Percentiles rank a stretch among this genome's conserved stretches.
These are phyloP conservation scores for Euphrasia confusa DNA, from an alignment of 257 asterid species.

Conservation along the genomic window DNA sequence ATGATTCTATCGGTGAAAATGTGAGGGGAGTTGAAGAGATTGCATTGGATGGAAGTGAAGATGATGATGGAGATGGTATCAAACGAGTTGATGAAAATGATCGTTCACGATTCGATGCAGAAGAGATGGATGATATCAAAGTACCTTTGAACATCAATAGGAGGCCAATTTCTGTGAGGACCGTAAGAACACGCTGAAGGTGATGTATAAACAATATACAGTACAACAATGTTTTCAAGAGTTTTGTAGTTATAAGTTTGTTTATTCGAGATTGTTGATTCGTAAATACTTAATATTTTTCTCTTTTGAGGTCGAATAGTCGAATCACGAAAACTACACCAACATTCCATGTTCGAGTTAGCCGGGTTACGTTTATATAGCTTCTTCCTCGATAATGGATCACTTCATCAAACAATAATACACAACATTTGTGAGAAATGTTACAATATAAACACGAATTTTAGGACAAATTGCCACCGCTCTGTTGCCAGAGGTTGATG, in stretches of 20 bases:
- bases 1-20: slow-evolving; percentile 22
- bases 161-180: slow-evolving; percentile 50
- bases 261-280: neutral
- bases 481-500: slow-evolving; percentile 66
- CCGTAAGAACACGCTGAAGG: slow-evolving; percentile 28
- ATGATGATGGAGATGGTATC: slow-evolving; percentile 30
- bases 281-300: too few species aligned
- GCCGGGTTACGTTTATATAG: too few species aligned
- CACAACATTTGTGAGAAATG: slow-evolving; percentile 2
- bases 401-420: neutral
- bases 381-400: too few species aligned
- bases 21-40: slow-evolving; percentile 19
- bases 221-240: too few species aligned
- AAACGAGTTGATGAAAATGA: neutral
- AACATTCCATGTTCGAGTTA: too few species aligned
- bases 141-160: slow-evolving; percentile 35
- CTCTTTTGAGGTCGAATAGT: neutral
- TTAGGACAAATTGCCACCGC: slow-evolving; percentile 49
- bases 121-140: slow-evolving; percentile 13
- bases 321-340: too few species aligned
- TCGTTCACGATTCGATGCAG: neutral
- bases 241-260: neutral
- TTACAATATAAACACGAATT: neutral
- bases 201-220: slow-evolving; percentile 1
- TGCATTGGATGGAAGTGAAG: slow-evolving; percentile 42